Base-by-base conservation (phyloP, 371 early-diverging fungal species). In the Apophysomyces sp. region DNA sequence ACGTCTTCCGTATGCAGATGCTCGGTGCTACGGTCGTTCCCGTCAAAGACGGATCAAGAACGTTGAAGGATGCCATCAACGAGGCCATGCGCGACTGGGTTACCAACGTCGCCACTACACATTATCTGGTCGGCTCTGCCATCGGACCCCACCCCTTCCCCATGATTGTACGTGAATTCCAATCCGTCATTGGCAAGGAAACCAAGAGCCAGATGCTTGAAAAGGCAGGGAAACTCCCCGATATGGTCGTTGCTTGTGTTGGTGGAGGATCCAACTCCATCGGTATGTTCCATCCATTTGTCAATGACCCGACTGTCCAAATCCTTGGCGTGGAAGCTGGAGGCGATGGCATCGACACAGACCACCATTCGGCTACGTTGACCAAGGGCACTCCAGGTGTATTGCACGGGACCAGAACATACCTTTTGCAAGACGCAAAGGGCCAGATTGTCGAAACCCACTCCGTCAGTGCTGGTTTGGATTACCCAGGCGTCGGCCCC, bases 81-180 rank as follows among this genome's bases (percentile, higher is more conserved):
- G 97, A 96, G 76, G 98, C 98, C 18, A 93, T 97, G 95, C 89
- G 98, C 62, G 98, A 98, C 77, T 97, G 97, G 97, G 97, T 97
- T 52, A 90, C 98, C 54, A 98, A 96, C 67, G 96, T 96, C 34
- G 61, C 76, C 8, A 92, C 85, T 57, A 98, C 99, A 0, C 97
- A 98, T 69, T 97, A 98, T 73, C 71, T 98, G 58, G 93, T 98
- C 55, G 98, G 99, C 41, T 95, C 95, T 2, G 97, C 98, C 26
- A 96, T 97, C 61, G 95, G 98, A 67, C 88, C 96, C 63, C 88
- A 96, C 76, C 94, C 97, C 16, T 98, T 96, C 91, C 98, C 96
- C 8, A 84, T 85, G 49, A 89, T 98, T 67, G 98, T 97, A 36
- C 89, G 96, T 60, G 96, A 97, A 66, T 98, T 98, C 86, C 98